Percentiles rank a stretch among this genome's conserved stretches.
Conservation (phyloP, 257 asterid species). For the Nicotiana benthamiana region DNA sequence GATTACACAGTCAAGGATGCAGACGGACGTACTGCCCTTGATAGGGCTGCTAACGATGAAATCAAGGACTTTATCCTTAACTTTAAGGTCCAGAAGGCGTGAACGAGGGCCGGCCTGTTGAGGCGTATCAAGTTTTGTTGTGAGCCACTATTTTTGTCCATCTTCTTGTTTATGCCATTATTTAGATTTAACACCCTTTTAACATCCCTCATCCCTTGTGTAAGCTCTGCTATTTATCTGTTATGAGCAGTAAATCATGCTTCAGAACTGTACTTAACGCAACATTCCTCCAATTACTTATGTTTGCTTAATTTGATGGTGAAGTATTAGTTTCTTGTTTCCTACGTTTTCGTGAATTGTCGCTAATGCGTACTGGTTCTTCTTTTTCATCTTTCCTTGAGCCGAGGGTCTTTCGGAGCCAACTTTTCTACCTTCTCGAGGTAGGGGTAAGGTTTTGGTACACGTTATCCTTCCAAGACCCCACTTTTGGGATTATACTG, state of each 20-base stretch:
- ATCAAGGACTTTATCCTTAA: slow-evolving; percentile 55
- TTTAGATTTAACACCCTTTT: background rate
- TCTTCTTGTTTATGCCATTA: background rate
- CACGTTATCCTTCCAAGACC: too few species aligned
- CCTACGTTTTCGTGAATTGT: too few species aligned
- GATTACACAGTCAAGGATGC: slow-evolving; percentile 66
- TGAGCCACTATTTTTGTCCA: background rate
- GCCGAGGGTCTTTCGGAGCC: too few species aligned
- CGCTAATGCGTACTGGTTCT: too few species aligned
- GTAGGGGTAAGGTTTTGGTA: too few species aligned
- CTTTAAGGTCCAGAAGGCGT: slow-evolving; percentile 61
- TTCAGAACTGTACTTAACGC: background rate
- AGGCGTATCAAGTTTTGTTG: background rate
- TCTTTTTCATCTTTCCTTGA: too few species aligned
- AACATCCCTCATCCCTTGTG: too few species aligned
- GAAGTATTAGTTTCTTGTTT: too few species aligned
- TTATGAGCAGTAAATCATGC: background rate
- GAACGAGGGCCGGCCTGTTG: background rate
- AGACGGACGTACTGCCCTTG: slow-evolving; percentile 78
- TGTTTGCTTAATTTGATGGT: too few species aligned
- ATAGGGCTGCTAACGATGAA: slow-evolving; percentile 61
- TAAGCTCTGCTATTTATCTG: background rate
- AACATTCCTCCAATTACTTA: background rate
- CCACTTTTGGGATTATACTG: too few species aligned
- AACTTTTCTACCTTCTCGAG: too few species aligned